Conservation (phyloP, 148 eudicot species). For the Chenopodium album region DNA sequence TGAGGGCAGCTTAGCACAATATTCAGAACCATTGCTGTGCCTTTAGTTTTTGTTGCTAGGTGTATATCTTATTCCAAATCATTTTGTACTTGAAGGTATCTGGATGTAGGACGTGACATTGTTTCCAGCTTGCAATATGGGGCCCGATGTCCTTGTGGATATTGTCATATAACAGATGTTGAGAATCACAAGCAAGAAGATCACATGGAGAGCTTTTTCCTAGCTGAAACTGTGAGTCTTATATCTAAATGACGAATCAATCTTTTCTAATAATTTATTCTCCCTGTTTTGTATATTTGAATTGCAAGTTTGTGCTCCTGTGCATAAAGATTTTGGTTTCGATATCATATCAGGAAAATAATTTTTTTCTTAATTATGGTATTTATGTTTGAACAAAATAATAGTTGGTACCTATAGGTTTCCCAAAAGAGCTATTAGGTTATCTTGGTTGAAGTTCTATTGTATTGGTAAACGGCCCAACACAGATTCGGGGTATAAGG, state of each 20-base stretch:
- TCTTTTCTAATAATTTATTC: neutral
- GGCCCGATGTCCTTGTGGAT: constrained; percentile 97
- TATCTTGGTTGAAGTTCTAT: neutral
- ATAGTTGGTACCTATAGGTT: neutral
- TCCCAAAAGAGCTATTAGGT: neutral
- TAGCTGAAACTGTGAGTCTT: constrained; percentile 89
- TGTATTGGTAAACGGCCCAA: too few relatives aligned
- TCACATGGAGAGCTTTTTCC: constrained; percentile 98
- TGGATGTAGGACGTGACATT: constrained; percentile 92
- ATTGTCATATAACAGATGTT: constrained; percentile 94
- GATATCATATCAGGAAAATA: neutral
- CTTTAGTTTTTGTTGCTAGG: neutral
- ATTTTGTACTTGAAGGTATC: constrained; percentile 53
- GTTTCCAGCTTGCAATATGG: constrained; percentile 88
- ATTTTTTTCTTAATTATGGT: neutral
- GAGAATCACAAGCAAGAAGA: constrained; percentile 96
- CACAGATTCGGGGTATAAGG: too few relatives aligned
- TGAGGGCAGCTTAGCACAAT: too few relatives aligned
- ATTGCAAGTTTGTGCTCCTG: neutral
- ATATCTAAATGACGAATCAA: constrained; percentile 4
- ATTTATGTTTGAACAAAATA: neutral
- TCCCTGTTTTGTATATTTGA: neutral
- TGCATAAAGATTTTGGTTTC: neutral
- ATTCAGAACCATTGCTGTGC: neutral
- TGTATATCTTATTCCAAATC: neutral